These are phyloP conservation scores for Pulveroboletus sp. DNA, from an alignment of 768 basidiomycete species.

Conservation along the genomic window DNA sequence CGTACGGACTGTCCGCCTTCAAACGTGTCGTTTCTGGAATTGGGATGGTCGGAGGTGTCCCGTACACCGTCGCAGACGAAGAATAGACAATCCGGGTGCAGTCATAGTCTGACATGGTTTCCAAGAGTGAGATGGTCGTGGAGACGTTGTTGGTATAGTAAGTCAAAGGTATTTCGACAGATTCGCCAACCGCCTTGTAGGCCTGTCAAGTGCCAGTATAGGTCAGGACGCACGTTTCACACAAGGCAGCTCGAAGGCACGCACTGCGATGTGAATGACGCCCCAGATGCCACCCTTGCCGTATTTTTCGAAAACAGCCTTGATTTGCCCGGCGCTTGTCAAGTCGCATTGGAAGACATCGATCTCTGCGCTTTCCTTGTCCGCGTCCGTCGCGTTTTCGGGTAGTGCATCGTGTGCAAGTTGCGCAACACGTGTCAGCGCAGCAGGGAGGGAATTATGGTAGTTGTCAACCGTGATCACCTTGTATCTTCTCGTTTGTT, in stretches of 20 bases:
- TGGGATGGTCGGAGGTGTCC: constrained; percentile 85
- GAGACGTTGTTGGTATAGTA: constrained; percentile 95
- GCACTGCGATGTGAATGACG: constrained; percentile 89
- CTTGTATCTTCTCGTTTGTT: constrained; percentile 84
- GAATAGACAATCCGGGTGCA: constrained; percentile 92
- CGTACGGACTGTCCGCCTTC: constrained; percentile 88
- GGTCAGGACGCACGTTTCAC: not conserved
- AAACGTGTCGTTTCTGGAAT: constrained; percentile 90
- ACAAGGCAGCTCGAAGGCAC: constrained; percentile 36
- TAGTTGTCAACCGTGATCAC: constrained; percentile 94
- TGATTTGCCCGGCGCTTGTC: constrained; percentile 64
- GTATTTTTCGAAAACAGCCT: constrained; percentile 77
- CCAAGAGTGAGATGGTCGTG: constrained; percentile 80
- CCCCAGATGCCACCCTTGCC: constrained; percentile 93
- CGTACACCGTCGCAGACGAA: constrained; percentile 97
- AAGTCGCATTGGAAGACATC: constrained; percentile 71
- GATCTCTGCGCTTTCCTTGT: constrained; percentile 68
- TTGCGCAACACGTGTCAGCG: constrained; percentile 72
- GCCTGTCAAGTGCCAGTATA: constrained; percentile 47
- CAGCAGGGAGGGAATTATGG: constrained; percentile 81
- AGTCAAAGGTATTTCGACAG: constrained; percentile 83
- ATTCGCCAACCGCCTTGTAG: constrained; percentile 97
- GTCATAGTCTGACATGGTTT: constrained; percentile 80
- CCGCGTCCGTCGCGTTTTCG: constrained; percentile 55
- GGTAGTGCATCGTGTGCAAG: constrained; percentile 75